Evolutionary conservation across 78 protist species (phyloP), one percentile per base, ranked within the genome.

Genomic region (Parvularia atlantis): DNA sequence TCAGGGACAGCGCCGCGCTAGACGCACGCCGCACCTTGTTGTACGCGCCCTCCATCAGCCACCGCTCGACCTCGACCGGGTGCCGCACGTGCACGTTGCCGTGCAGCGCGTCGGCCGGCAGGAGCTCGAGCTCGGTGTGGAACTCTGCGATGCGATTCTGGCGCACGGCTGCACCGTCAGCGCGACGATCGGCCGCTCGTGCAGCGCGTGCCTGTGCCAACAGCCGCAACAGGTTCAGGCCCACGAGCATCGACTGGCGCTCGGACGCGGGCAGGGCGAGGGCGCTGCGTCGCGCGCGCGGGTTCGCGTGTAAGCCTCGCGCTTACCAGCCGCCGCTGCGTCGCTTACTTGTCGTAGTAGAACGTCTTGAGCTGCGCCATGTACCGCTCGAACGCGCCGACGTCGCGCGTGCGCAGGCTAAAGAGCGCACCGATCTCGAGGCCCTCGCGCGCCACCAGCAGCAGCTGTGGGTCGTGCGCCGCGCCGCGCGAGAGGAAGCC

Each of bases 1-100:
- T n/a, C n/a, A n/a, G n/a, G n/a, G n/a, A n/a, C n/a, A n/a, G n/a
- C n/a, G n/a, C n/a, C n/a, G n/a, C n/a, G n/a, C n/a, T n/a, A n/a
- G n/a, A n/a, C n/a, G n/a, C n/a, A n/a, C n/a, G n/a, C n/a, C n/a
- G n/a, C n/a, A n/a, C n/a, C n/a, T 48, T 48, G 75, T 75, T 48
- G 72, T 81, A 82, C 28, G 54, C 6, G 14, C 90, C 90, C 65
- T 85, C 90, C 84, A 85, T 85, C 36, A 82, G 52, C 59, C 73
- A 74, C 64, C 66, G 76, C 75, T 85, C 90, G 19, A 81, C 64
- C 57, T 20, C 69, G 33, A 84, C 56, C 37, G 82, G 74, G 44
- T 37, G 24, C 62, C 33, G 39, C 19, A 61, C 53, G 56, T 2
- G 48, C 71, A 77, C 52, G 53, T 48, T 48, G 53, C 16, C 53